Evolutionary conservation across 139 green algal species (phyloP).

Genomic region (Raphidocelis subcapitata): DNA sequence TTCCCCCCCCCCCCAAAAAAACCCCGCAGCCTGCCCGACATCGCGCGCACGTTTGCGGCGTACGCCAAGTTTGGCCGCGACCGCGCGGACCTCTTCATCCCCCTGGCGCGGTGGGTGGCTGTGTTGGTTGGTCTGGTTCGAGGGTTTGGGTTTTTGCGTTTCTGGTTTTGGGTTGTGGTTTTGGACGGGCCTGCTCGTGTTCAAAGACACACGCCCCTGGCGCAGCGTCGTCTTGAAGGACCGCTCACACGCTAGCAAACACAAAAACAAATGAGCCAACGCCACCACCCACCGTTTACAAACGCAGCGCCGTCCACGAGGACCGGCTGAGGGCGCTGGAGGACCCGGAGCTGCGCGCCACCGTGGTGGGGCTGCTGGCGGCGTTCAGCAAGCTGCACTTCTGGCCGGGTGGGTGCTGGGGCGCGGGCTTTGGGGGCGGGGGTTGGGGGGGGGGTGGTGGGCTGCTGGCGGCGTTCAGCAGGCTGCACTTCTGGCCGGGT

Average conservation of each 20-base stretch:
- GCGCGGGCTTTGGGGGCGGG: too few relatives aligned
- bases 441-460: too few relatives aligned
- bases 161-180: too few relatives aligned
- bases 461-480: constrained; percentile 14
- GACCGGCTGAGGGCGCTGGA: constrained; percentile 19
- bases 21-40: constrained; percentile 1
- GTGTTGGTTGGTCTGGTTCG: too few relatives aligned
- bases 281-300: too few relatives aligned
- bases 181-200: too few relatives aligned
- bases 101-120: constrained; percentile 2
- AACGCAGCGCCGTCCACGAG: constrained; percentile 9
- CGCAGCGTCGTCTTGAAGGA: too few relatives aligned
- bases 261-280: too few relatives aligned
- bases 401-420: constrained; percentile 3
- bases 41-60: constrained; percentile 14
- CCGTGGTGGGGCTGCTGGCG: constrained; percentile 2
- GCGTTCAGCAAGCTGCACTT: constrained; percentile 26
- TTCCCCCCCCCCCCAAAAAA: too few relatives aligned
- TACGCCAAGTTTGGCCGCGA: constrained; percentile 26
- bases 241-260: too few relatives aligned
- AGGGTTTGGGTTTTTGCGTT: too few relatives aligned
- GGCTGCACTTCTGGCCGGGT: constrained; percentile 20
- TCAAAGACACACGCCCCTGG: too few relatives aligned
- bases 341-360: neutral
- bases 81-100: constrained; percentile 27